Evolutionary conservation across 495 filamentous ascomycete genomes (phyloP).

Genomic region (Penicillium riverlandense): DNA sequence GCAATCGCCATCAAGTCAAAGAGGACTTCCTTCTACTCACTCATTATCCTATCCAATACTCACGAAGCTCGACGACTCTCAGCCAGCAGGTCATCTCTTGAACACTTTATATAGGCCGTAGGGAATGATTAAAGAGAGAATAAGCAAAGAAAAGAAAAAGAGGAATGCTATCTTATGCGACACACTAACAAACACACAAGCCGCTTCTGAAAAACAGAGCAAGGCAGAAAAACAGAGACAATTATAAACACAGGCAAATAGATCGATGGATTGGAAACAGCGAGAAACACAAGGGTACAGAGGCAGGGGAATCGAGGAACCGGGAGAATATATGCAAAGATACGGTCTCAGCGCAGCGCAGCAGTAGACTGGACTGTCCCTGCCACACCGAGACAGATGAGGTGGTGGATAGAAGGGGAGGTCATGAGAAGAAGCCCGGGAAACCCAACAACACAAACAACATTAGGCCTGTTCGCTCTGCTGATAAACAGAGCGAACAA

Average conservation of each 20-base stretch:
- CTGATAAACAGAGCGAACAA: constrained; percentile 1
- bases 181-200: constrained; percentile 17
- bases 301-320: constrained; percentile 7
- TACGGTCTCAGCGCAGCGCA: too few relatives aligned
- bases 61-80: too few relatives aligned
- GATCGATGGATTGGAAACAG: constrained; percentile 8
- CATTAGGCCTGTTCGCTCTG: constrained; percentile 4
- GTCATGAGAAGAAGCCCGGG: constrained; percentile 1
- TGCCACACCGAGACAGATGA: constrained; percentile 1
- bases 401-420: constrained; percentile 3
- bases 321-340: constrained; percentile 20
- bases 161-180: constrained; percentile 29
- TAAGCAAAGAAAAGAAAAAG: constrained; percentile 1
- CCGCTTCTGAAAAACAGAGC: constrained; percentile 22
- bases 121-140: background rate
- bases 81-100: too few relatives aligned
- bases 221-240: constrained; percentile 15
- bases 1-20: too few relatives aligned
- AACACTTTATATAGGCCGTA: too few relatives aligned
- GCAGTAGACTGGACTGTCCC: background rate
- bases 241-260: constrained; percentile 27
- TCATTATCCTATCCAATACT: too few relatives aligned
- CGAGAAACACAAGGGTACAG: background rate
- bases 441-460: constrained; percentile 2
- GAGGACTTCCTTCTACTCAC: too few relatives aligned